Base-by-base conservation (phyloP, 1,284 basidiomycete species). In the Ganoderma multipileum region DNA sequence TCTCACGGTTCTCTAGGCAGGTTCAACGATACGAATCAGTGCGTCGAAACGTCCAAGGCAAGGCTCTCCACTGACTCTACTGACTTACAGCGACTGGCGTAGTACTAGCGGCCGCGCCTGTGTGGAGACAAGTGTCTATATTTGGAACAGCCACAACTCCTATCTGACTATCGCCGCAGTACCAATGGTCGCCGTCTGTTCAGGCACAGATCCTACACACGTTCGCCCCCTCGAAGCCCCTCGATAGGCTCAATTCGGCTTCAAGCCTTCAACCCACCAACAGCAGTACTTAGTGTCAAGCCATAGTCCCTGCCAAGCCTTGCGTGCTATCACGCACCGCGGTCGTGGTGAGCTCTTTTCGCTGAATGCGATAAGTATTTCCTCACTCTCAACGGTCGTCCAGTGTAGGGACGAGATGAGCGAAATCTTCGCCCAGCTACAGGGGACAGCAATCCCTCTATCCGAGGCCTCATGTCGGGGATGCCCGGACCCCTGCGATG, bases 401-500 rank as follows among this genome's bases (percentile, higher is more conserved):
- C 28, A 55, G 7, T 16, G 7, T 23, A 55, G 18, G 14, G 14
- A 30, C 52, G 4, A 55, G 52, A 55, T 55, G 52, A 33, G 28
- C 16, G 52, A 55, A 6, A 6, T 74, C 0, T 62, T 74, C 7
- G 68, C 70, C 2, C 73, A 76, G 38, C 76, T 89, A n/a, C 76
- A 80, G 54, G 76, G 77, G 0, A 88, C 85, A 2, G 80, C 84
- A 33, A 86, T 96, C 9, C 94, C 95, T 18, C 86, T 94, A 33
- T 88, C 91, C 2, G 80, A 84, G 9, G 90, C 85, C 6, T 87
- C 89, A 76, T 96, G 95, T 81, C 86, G 90, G 68, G 84, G 83
- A 20, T 96, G 95, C 78, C 84, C 91, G 20, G 86, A 94, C 78
- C 94, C 94, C 26, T 95, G 94, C 76, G 91, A 93, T 75, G 84